Evolutionary conservation across 2,329 filamentous ascomycete genomes (phyloP).

Genomic region (Diaporthe sp.): DNA sequence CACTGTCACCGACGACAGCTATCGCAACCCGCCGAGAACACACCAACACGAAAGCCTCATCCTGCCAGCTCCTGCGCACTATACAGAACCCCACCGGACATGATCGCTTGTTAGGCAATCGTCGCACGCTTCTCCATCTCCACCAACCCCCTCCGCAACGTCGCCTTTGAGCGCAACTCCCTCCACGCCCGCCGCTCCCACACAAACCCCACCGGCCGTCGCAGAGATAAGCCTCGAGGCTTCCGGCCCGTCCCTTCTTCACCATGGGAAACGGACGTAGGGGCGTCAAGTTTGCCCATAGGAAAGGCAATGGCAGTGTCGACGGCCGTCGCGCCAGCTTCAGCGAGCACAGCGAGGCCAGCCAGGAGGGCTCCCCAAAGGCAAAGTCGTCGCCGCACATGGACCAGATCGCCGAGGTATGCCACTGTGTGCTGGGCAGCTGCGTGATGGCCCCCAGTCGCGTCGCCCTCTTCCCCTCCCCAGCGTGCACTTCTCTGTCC

Average conservation of each 20-base stretch:
- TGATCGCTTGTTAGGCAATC: constrained; percentile 28
- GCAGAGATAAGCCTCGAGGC: not conserved
- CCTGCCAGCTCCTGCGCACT: not conserved
- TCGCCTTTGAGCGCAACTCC: constrained; percentile 20
- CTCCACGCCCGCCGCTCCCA: not conserved
- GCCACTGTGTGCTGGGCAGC: constrained; percentile 3
- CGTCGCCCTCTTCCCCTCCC: constrained; percentile 25
- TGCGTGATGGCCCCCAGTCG: not conserved
- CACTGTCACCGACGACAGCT: not conserved
- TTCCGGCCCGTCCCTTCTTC: constrained; percentile 3
- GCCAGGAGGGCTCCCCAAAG: constrained; percentile 67
- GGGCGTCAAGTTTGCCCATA: constrained; percentile 69
- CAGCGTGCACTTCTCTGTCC: not conserved
- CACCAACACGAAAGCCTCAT: too few relatives aligned
- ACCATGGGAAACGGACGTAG: constrained; percentile 58
- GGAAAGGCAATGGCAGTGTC: constrained; percentile 60
- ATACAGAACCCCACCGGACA: constrained; percentile 2
- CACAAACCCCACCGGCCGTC: not conserved
- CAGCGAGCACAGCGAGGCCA: constrained; percentile 78
- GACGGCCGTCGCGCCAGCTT: constrained; percentile 78
- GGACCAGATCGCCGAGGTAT: constrained; percentile 56
- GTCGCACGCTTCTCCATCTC: constrained; percentile 14
- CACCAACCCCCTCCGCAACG: not conserved
- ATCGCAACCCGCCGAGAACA: not conserved
- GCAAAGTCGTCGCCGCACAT: constrained; percentile 50